Conservation (phyloP, 805 yeast genomes). For the Candida ulmi region DNA sequence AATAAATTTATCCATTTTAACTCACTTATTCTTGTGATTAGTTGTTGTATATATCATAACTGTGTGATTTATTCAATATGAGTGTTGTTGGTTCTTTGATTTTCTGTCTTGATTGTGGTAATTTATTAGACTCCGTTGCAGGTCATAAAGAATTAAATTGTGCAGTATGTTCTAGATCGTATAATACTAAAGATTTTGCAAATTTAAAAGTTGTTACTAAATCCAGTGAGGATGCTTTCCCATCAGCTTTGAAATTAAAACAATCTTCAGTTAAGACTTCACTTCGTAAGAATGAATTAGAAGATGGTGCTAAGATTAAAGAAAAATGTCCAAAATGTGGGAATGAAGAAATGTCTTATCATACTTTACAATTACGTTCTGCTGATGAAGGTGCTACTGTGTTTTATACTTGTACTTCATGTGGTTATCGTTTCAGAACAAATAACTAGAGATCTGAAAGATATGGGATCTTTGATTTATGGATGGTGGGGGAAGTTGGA, state of each 20-base stretch:
- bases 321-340: slow-evolving; percentile 99
- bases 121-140: slow-evolving; percentile 67
- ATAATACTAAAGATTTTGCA: slow-evolving; percentile 48
- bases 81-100: slow-evolving; percentile 94
- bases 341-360: slow-evolving; percentile 96
- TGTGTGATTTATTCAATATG: slow-evolving; percentile 41
- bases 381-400: slow-evolving; percentile 99
- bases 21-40: too few relatives aligned
- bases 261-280: slow-evolving; percentile 87
- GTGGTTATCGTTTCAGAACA: slow-evolving; percentile 92
- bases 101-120: slow-evolving; percentile 92
- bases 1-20: too few relatives aligned
- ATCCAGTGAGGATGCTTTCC: slow-evolving; percentile 91
- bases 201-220: slow-evolving; percentile 81
- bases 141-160: slow-evolving; percentile 49
- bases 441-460: too few relatives aligned
- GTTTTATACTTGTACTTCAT: slow-evolving; percentile 89
- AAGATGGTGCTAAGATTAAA: slow-evolving; percentile 94
- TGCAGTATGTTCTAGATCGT: slow-evolving; percentile 40
- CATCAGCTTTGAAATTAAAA: slow-evolving; percentile 74
- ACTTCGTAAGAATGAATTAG: slow-evolving; percentile 69
- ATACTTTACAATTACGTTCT: slow-evolving; percentile 90
- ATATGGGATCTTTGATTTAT: too few relatives aligned
- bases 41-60: too few relatives aligned
- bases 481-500: too few relatives aligned